Evolutionary conservation across 805 yeast genomes (phyloP).

Genomic region (Pichia heedii): DNA sequence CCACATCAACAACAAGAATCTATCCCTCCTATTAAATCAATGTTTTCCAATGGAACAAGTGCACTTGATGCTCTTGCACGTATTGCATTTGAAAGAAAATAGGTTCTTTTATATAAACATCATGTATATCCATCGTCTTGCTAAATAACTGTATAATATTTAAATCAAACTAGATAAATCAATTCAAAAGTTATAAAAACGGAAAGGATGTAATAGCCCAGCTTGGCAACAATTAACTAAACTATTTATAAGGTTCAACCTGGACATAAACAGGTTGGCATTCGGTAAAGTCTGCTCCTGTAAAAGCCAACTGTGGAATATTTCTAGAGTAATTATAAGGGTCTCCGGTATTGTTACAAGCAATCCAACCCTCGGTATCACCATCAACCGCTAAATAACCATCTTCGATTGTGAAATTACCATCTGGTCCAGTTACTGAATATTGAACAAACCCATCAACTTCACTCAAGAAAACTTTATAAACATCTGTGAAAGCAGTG

Average conservation of each 20-base stretch:
- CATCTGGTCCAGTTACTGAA: conserved; percentile 6
- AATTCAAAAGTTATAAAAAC: neutral
- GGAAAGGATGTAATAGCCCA: too few species aligned
- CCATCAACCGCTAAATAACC: conserved; percentile 18
- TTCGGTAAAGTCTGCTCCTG: neutral
- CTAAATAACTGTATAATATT: conserved; percentile 8
- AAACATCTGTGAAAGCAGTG: neutral
- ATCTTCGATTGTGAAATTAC: neutral
- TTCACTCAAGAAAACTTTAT: conserved; percentile 1
- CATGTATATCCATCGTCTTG: neutral
- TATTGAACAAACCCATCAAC: conserved; percentile 4
- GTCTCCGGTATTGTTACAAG: conserved; percentile 33
- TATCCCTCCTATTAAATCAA: neutral
- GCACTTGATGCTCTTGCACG: conserved; percentile 31
- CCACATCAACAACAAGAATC: neutral
- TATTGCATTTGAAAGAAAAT: conserved; percentile 28
- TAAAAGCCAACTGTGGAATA: conserved; percentile 13
- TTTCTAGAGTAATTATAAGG: conserved; percentile 30
- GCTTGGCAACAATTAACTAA: too few species aligned
- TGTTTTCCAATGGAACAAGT: conserved; percentile 19
- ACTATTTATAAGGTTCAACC: neutral
- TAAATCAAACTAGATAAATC: neutral
- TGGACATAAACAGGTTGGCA: neutral
- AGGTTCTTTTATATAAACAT: neutral
- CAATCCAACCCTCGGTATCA: conserved; percentile 27